Conservation (phyloP, 2,329 filamentous ascomycete genomes). For the Claviceps digitariae region DNA sequence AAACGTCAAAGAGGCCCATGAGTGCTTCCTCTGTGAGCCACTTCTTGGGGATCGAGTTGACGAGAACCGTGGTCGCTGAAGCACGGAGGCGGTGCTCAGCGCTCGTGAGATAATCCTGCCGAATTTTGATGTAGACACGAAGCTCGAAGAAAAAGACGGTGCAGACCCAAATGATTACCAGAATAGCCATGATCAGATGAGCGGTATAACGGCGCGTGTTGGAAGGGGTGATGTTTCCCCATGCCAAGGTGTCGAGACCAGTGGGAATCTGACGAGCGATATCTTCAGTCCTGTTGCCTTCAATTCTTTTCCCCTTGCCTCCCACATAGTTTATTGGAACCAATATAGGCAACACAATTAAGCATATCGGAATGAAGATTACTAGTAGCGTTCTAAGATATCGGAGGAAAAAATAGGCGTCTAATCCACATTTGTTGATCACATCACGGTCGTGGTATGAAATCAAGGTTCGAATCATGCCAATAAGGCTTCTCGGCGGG, state of each 20-base stretch:
- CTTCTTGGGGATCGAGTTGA: conserved; percentile 78
- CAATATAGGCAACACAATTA: conserved; percentile 70
- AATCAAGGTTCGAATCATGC: conserved; percentile 46
- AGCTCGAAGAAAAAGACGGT: conserved; percentile 79
- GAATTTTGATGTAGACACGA: conserved; percentile 76
- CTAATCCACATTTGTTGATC: conserved; percentile 88
- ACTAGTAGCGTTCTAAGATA: conserved; percentile 68
- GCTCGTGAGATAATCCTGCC: conserved; percentile 87
- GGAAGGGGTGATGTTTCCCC: conserved; percentile 63
- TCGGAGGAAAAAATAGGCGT: conserved; percentile 94
- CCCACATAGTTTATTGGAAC: conserved; percentile 71
- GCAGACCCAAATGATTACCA: conserved; percentile 73
- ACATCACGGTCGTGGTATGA: conserved; percentile 63
- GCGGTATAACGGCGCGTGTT: conserved; percentile 66
- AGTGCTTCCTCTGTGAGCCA: conserved; percentile 81
- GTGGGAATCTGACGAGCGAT: conserved; percentile 18
- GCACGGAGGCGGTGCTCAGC: conserved; percentile 87
- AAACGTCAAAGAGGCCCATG: conserved; percentile 80
- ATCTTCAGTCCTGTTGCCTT: conserved; percentile 18
- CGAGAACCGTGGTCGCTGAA: conserved; percentile 88
- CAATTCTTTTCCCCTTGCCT: conserved; percentile 47
- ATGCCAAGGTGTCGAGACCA: conserved; percentile 72
- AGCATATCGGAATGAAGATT: conserved; percentile 76
- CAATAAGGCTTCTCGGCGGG: conserved; percentile 45
- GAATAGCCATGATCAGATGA: conserved; percentile 66